Evolutionary conservation across 805 yeast species (phyloP), one percentile per base, ranked within the genome.

Genomic region (Priceomyces castillae): DNA sequence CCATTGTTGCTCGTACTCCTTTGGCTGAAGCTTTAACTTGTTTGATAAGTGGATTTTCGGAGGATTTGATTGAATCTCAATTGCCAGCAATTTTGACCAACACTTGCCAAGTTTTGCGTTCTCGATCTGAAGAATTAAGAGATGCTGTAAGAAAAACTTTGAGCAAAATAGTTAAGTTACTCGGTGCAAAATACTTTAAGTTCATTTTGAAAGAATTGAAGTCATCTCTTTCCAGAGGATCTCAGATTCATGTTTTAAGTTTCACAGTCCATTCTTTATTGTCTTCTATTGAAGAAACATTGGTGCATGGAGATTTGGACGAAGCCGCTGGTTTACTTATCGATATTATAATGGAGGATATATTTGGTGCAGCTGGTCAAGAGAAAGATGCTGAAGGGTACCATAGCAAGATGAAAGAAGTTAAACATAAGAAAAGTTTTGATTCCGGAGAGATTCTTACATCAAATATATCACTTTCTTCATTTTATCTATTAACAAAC

Each of bases 301-400:
- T 87, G 34, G 46, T 57, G 0, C 85, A 78, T 50, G 95, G 96
- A 6, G 95, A 87, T 46, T 66, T 92, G 34, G 94, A 90, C 60
- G 82, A 78, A 11, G 73, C 80, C 9, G 78, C 84, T 3, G 67
- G 67, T 2, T 53, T 84, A 42, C 65, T 90, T 10, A 82, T 84
- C 51, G 81, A 79, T 17, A 71, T 89, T 12, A 73, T 90, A 17
- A 92, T 92, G 96, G 96, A 90, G 57, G 97, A 92, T 57, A 77
- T 82, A 3, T 90, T 94, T 62, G 99, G 99, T 18, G 77, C 84
- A 7, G 86, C 96, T 3, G 95, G 96, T 28, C 85, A 84, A 57
- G 98, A 94, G 57, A 92, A 94, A 59, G 98, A 94, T 50, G 90
- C 94, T 4, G 97, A 90, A 48, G 96, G 90, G 15, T 92, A 94